Conservation (phyloP, 371 early-diverging fungal genomes). For the Fennellomyces sp. region DNA sequence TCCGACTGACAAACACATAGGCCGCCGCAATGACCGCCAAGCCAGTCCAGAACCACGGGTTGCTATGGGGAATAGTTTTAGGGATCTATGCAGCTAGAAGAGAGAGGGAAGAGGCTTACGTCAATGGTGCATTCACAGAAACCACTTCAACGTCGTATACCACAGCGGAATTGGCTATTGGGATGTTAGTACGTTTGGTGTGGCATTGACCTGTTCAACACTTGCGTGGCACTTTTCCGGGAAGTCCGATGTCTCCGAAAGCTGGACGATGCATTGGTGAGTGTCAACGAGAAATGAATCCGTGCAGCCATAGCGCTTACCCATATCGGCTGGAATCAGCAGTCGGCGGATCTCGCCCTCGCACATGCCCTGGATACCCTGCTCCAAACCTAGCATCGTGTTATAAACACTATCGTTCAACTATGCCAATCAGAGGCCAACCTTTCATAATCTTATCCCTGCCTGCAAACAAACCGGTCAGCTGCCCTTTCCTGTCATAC, state of each 20-base stretch:
- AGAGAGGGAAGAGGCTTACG: slow-evolving; percentile 18
- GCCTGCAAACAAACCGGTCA: slow-evolving; percentile 23
- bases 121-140: slow-evolving; percentile 27
- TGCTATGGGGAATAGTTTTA: slow-evolving; percentile 15
- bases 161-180: slow-evolving; percentile 33
- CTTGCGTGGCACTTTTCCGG: slow-evolving; percentile 39
- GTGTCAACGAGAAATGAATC: too few relatives aligned
- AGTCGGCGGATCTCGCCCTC: slow-evolving; percentile 68
- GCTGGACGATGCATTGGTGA: slow-evolving; percentile 14
- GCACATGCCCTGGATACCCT: slow-evolving; percentile 76
- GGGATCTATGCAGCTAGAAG: background rate
- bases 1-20: slow-evolving; percentile 14
- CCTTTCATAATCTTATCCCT: slow-evolving; percentile 36
- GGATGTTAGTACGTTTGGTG: background rate
- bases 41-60: slow-evolving; percentile 42
- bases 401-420: background rate
- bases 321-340: slow-evolving; percentile 63
- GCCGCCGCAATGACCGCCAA: slow-evolving; percentile 8
- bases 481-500: too few relatives aligned
- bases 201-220: background rate
- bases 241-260: slow-evolving; percentile 37
- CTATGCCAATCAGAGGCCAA: background rate
- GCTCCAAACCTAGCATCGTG: slow-evolving; percentile 54
- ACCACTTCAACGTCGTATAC: slow-evolving; percentile 43
- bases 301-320: too few relatives aligned